Conservation (phyloP, 2,329 filamentous ascomycete species). For the Cladophialophora exuberans region DNA sequence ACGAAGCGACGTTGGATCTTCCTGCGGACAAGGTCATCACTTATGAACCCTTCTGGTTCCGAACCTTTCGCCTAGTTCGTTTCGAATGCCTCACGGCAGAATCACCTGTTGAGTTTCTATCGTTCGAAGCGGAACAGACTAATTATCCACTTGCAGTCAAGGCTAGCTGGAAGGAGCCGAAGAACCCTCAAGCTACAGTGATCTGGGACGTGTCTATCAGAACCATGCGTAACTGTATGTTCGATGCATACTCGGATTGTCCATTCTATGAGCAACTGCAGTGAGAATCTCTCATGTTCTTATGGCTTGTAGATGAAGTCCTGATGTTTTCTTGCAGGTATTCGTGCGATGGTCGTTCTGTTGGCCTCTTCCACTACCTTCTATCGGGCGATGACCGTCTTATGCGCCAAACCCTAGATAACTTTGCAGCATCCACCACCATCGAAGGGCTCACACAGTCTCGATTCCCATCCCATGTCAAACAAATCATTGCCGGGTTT, state of each 20-base stretch:
- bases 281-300: not conserved
- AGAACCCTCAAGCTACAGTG: conserved; percentile 15
- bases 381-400: not conserved
- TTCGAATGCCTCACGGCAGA: conserved; percentile 35
- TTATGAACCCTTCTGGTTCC: conserved; percentile 49
- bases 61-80: conserved; percentile 43
- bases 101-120: not conserved
- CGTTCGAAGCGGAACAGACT: not conserved
- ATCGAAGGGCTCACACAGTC: not conserved
- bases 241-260: conserved; percentile 42
- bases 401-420: not conserved
- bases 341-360: no score
- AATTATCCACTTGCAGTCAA: not conserved
- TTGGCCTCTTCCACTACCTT: not conserved
- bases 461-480: not conserved
- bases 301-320: no score
- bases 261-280: conserved; percentile 41
- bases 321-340: no score
- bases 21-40: not conserved
- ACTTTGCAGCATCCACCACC: not conserved
- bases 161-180: not conserved
- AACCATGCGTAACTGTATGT: conserved; percentile 42
- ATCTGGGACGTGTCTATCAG: conserved; percentile 41
- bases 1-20: not conserved
- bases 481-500: not conserved